Evolutionary conservation across 768 basidiomycete species (phyloP).

Genomic region (Tricholoma saponaceum): DNA sequence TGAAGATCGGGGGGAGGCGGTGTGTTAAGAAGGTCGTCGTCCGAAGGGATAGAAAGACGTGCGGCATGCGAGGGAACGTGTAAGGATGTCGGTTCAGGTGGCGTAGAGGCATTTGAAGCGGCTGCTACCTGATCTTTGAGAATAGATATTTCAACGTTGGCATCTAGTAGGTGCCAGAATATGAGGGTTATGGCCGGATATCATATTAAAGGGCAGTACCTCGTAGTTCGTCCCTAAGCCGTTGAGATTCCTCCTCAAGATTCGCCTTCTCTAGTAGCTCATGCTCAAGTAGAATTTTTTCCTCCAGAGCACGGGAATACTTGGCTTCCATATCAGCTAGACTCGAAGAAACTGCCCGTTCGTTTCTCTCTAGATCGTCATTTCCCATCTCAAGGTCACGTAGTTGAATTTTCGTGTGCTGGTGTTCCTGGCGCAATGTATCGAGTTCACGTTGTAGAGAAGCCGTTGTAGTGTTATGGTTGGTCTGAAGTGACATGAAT

Average conservation of each 20-base stretch:
- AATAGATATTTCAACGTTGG: constrained; percentile 79
- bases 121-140: constrained; percentile 68
- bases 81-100: constrained; percentile 22
- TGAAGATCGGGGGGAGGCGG: constrained; percentile 58
- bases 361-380: constrained; percentile 94
- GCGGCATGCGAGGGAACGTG: constrained; percentile 27
- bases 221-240: constrained; percentile 89
- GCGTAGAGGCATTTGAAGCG: constrained; percentile 27
- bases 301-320: constrained; percentile 88
- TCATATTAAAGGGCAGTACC: constrained; percentile 43
- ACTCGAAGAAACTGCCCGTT: constrained; percentile 81
- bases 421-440: constrained; percentile 69
- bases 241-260: constrained; percentile 86
- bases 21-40: constrained; percentile 57
- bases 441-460: constrained; percentile 93
- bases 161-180: constrained; percentile 45
- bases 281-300: constrained; percentile 96
- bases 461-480: constrained; percentile 84
- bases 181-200: constrained; percentile 5
- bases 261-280: constrained; percentile 89
- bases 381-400: constrained; percentile 96
- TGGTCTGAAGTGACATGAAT: constrained; percentile 85
- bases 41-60: constrained; percentile 29
- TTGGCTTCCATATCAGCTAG: constrained; percentile 82
- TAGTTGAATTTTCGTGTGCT: constrained; percentile 65